phyloP scores from a whole-genome alignment of 352 stramenopile genomes.

The Globisporangium rhizosaccharum region DNA sequence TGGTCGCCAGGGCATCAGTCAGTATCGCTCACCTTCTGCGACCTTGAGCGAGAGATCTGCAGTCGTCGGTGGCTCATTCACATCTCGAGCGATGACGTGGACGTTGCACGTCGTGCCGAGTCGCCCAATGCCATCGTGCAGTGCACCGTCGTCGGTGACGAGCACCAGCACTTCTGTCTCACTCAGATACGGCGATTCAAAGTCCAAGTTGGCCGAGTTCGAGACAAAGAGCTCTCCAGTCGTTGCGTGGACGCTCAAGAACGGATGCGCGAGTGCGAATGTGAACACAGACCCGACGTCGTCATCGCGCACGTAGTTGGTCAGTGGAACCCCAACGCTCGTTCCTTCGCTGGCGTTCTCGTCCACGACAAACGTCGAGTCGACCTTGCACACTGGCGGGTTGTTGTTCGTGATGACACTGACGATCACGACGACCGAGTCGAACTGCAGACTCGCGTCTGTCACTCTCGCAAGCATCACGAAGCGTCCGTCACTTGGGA shows the following conservation, averaged over 20 bases:
- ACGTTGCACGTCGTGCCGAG: conserved; percentile 23
- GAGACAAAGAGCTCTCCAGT: conserved; percentile 26
- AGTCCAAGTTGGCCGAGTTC: conserved; percentile 15
- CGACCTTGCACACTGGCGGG: conserved; percentile 3
- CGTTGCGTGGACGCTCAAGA: conserved; percentile 14
- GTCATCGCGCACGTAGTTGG: conserved; percentile 14
- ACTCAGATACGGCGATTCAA: conserved; percentile 1
- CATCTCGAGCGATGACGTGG: conserved; percentile 15
- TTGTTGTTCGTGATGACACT: conserved; percentile 5
- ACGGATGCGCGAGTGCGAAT: conserved; percentile 23
- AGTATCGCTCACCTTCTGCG: conserved; percentile 4
- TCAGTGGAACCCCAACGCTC: conserved; percentile 1
- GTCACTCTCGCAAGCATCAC: conserved; percentile 6
- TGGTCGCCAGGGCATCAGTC: no score
- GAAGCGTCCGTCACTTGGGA: not conserved
- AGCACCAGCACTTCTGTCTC: conserved; percentile 14
- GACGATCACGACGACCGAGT: conserved; percentile 1
- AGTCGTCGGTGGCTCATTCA: conserved; percentile 16
- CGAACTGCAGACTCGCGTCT: not conserved
- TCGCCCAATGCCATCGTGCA: conserved; percentile 20
- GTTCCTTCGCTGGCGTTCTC: conserved; percentile 6
- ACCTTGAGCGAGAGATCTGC: conserved; percentile 4
- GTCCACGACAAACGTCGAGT: conserved; percentile 1
- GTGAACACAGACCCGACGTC: conserved; percentile 20
- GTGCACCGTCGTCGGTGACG: conserved; percentile 24